These are phyloP conservation scores for Candida quercuum DNA, from an alignment of 805 yeast genomes.

Conservation along the genomic window DNA sequence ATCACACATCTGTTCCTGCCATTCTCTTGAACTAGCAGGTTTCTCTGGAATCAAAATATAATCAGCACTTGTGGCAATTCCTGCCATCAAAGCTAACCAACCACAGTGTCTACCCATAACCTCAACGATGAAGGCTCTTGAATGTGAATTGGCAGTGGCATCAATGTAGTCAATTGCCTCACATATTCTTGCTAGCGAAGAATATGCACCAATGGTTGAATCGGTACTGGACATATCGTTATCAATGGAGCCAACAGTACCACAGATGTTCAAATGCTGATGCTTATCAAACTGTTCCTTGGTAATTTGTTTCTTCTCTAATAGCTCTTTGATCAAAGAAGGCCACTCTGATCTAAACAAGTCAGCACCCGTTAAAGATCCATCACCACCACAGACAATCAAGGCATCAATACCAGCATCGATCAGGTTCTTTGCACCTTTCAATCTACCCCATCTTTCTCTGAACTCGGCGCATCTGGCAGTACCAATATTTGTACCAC, in stretches of 20 bases:
- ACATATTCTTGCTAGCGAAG: conserved; percentile 89
- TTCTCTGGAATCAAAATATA: conserved; percentile 91
- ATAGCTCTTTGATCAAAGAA: conserved; percentile 68
- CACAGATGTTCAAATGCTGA: conserved; percentile 78
- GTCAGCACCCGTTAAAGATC: conserved; percentile 97
- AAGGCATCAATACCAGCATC: conserved; percentile 88
- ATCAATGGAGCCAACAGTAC: conserved; percentile 94
- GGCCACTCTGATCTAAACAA: conserved; percentile 95
- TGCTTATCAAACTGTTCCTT: conserved; percentile 54
- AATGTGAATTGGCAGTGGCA: conserved; percentile 95
- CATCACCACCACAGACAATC: conserved; percentile 98
- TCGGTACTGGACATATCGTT: conserved; percentile 98
- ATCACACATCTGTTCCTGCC: conserved; percentile 77
- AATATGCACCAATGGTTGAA: conserved; percentile 93
- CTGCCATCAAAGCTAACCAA: conserved; percentile 97
- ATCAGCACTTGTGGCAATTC: conserved; percentile 95
- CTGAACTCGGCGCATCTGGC: conserved; percentile 86
- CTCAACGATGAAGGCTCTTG: conserved; percentile 95
- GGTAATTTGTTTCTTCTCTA: conserved; percentile 49
- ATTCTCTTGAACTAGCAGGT: conserved; percentile 68
- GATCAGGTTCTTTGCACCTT: conserved; percentile 81
- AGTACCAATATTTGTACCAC: conserved; percentile 96
- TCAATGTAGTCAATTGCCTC: conserved; percentile 94
- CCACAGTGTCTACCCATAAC: conserved; percentile 99
- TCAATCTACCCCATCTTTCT: conserved; percentile 78